A percentile compares a stretch with the other conserved stretches of the same genome.
Conservation (phyloP, 768 basidiomycete genomes). For the Tricholoma saponaceum region DNA sequence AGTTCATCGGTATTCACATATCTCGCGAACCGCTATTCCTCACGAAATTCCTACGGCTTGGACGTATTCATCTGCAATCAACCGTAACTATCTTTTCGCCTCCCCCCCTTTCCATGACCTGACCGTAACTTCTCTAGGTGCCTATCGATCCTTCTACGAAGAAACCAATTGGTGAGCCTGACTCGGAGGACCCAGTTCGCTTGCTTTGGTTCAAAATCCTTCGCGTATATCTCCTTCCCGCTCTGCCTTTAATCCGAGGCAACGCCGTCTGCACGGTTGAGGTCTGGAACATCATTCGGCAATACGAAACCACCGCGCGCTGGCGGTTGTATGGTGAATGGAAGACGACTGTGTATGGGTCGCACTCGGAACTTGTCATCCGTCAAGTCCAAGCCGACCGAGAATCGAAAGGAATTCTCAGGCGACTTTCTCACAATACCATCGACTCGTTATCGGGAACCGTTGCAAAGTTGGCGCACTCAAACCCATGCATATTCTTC, state of each 20-base stretch:
- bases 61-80: constrained; percentile 56
- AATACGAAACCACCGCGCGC: constrained; percentile 73
- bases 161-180: constrained; percentile 49
- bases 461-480: constrained; percentile 90
- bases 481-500: constrained; percentile 92
- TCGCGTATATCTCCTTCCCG: constrained; percentile 80
- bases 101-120: background rate
- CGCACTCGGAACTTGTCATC: constrained; percentile 75
- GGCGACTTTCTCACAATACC: constrained; percentile 81
- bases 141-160: constrained; percentile 59
- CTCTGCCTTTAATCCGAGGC: constrained; percentile 77
- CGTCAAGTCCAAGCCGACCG: constrained; percentile 81
- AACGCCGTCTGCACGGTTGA: constrained; percentile 90
- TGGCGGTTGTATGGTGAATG: constrained; percentile 97
- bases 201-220: constrained; percentile 82
- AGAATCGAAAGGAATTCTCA: constrained; percentile 85
- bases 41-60: constrained; percentile 77
- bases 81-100: constrained; percentile 33
- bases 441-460: constrained; percentile 81
- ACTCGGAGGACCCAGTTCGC: constrained; percentile 58
- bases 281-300: constrained; percentile 85
- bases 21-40: constrained; percentile 76
- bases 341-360: constrained; percentile 68
- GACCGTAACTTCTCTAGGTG: constrained; percentile 25
- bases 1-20: constrained; percentile 75